Percentiles rank a stretch among this genome's conserved stretches.
Conservation (phyloP, 495 filamentous ascomycete species). For the Daldinia bambusicola region DNA sequence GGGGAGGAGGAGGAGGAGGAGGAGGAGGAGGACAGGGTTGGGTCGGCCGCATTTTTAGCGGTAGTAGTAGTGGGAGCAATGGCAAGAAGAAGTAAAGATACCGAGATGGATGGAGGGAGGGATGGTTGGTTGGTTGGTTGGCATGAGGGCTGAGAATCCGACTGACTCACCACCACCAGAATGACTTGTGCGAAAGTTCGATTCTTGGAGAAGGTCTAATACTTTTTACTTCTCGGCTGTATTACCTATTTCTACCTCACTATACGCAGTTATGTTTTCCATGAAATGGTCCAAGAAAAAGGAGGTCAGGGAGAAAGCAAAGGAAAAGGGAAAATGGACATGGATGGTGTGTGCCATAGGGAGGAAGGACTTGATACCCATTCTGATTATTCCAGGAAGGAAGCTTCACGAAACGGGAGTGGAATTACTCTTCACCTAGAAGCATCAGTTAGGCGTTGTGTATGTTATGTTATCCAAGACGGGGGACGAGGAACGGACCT, state of each 20-base stretch:
- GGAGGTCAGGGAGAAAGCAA: neutral
- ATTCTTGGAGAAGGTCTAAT: neutral
- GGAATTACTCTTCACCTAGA: conserved; percentile 6
- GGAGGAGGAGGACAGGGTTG: neutral
- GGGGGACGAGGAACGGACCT: neutral
- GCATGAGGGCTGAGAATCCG: too few relatives aligned
- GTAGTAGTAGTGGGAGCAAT: neutral
- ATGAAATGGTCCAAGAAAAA: neutral
- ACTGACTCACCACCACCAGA: too few relatives aligned
- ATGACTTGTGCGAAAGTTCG: neutral
- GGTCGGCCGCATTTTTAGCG: conserved; percentile 36
- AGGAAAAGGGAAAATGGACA: neutral
- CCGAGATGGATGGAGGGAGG: too few relatives aligned
- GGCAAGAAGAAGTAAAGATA: conserved; percentile 7
- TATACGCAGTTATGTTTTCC: neutral
- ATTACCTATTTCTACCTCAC: neutral
- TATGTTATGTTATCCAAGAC: neutral
- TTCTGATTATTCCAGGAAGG: neutral
- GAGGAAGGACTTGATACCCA: neutral
- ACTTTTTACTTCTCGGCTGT: neutral
- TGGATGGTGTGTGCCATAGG: neutral
- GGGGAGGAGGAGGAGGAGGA: too few relatives aligned
- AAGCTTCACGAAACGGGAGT: neutral
- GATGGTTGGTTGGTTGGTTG: too few relatives aligned
- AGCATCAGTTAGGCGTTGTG: conserved; percentile 17